phyloP scores from a whole-genome alignment of 2,329 filamentous ascomycete genomes.

The Salinomyces thailandicus region DNA sequence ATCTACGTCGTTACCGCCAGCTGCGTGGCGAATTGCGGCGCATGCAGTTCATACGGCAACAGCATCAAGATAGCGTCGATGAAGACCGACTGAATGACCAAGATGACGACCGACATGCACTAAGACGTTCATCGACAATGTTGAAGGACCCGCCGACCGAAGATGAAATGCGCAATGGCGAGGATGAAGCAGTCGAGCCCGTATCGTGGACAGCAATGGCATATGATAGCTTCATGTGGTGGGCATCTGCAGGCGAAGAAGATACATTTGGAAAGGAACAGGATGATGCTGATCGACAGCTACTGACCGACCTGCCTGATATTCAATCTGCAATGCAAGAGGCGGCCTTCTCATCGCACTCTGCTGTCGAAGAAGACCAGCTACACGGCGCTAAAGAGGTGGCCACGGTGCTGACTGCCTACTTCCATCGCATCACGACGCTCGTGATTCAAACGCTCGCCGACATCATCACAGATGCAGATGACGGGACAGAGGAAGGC shows the following conservation, averaged over 20 bases:
- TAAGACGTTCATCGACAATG: constrained; percentile 6
- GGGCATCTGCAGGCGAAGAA: constrained; percentile 72
- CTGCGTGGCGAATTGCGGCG: constrained; percentile 51
- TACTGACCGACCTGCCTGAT: constrained; percentile 34
- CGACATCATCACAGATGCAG: constrained; percentile 47
- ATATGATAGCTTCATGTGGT: constrained; percentile 81
- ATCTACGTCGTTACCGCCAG: constrained; percentile 67
- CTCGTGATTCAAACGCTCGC: constrained; percentile 53
- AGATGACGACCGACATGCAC: constrained; percentile 17
- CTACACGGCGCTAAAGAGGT: constrained; percentile 23
- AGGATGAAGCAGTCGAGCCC: constrained; percentile 40
- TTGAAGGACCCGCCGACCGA: constrained; percentile 8
- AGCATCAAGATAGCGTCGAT: constrained; percentile 18
- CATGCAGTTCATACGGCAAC: constrained; percentile 27
- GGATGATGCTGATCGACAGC: constrained; percentile 38
- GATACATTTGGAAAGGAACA: constrained; percentile 45
- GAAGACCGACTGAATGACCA: constrained; percentile 12
- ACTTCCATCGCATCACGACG: constrained; percentile 67
- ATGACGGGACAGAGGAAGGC: constrained; percentile 29
- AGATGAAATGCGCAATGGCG: constrained; percentile 8
- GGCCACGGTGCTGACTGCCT: constrained; percentile 65
- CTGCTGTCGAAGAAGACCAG: constrained; percentile 6
- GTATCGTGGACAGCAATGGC: constrained; percentile 60
- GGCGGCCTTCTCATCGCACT: constrained; percentile 4
- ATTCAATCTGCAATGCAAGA: constrained; percentile 11